Conservation (phyloP, 2,329 filamentous ascomycete species). For the Aaosphaeria arxii region DNA sequence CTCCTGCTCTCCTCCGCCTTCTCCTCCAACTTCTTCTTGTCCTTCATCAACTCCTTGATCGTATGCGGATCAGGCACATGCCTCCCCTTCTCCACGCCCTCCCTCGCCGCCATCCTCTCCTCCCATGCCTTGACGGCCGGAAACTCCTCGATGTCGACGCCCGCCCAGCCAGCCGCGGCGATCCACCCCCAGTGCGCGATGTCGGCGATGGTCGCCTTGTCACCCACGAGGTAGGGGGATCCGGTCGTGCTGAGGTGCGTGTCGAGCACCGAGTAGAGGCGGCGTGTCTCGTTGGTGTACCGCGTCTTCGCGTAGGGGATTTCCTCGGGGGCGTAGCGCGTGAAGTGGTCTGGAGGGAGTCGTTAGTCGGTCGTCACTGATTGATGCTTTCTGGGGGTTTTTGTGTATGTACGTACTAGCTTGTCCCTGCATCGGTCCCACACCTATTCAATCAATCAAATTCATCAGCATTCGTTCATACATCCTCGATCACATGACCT, state of each 20-base stretch:
- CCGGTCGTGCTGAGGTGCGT: conserved; percentile 58
- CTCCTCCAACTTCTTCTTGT: conserved; percentile 58
- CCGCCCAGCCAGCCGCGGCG: conserved; percentile 55
- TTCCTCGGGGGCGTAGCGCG: conserved; percentile 74
- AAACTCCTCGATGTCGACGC: conserved; percentile 71
- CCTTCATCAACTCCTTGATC: conserved; percentile 57
- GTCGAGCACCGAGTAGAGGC: conserved; percentile 76
- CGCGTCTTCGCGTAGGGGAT: conserved; percentile 81
- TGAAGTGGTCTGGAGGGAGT: conserved; percentile 66
- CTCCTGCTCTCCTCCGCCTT: conserved; percentile 45
- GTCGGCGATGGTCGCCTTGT: conserved; percentile 64
- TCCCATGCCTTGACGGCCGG: conserved; percentile 76
- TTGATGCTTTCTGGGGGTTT: neutral
- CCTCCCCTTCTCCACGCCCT: conserved; percentile 71
- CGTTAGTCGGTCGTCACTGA: neutral
- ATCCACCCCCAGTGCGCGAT: conserved; percentile 82
- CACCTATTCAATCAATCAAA: conserved; percentile 40
- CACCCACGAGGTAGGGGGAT: conserved; percentile 57
- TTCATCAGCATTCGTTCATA: no score
- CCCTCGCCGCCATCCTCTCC: conserved; percentile 64
- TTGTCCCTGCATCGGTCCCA: conserved; percentile 81
- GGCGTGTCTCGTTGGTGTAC: conserved; percentile 79
- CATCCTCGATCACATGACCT: no score
- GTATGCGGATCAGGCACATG: conserved; percentile 66
- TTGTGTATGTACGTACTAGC: conserved; percentile 42